Percentiles rank a stretch among this genome's conserved stretches.
These are phyloP conservation scores for Rossbeevera mucosa DNA, from an alignment of 768 basidiomycete species.

Conservation along the genomic window DNA sequence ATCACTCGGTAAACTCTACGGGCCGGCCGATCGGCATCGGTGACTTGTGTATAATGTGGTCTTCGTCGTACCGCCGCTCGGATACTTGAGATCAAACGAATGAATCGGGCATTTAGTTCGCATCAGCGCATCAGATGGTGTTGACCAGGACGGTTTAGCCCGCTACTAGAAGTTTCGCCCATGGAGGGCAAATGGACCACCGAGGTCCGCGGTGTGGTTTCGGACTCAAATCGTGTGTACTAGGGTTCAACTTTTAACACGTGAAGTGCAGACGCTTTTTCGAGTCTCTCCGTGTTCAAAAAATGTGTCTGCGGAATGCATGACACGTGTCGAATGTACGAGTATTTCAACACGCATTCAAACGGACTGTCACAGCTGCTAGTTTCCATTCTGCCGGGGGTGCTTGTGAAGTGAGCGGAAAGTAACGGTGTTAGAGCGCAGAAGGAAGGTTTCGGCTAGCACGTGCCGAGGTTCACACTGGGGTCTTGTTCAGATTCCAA, in stretches of 20 bases:
- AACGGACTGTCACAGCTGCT: not conserved
- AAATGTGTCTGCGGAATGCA: not conserved
- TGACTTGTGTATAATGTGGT: not conserved
- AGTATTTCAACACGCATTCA: not conserved
- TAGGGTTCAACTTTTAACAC: not conserved
- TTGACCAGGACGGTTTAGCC: not conserved
- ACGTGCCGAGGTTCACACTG: conserved; percentile 24
- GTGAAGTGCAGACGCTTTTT: not conserved
- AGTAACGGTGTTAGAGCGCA: conserved; percentile 15
- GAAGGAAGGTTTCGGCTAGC: conserved; percentile 7
- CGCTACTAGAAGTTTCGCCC: not conserved
- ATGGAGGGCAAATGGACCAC: not conserved
- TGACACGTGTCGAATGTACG: not conserved
- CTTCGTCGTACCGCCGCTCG: not conserved
- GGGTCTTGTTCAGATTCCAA: conserved; percentile 22
- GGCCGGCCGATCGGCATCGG: conserved; percentile 26
- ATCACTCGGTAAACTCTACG: conserved; percentile 1
- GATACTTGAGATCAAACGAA: not conserved
- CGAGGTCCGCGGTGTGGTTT: not conserved
- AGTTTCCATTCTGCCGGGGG: not conserved
- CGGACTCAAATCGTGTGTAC: not conserved
- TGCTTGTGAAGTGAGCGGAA: not conserved
- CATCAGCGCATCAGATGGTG: not conserved
- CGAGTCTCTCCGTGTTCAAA: not conserved
- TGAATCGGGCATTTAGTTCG: not conserved